Base-by-base conservation (phyloP, 169 alveolate genomes). In the Ophryocystis elektroscirrha region DNA sequence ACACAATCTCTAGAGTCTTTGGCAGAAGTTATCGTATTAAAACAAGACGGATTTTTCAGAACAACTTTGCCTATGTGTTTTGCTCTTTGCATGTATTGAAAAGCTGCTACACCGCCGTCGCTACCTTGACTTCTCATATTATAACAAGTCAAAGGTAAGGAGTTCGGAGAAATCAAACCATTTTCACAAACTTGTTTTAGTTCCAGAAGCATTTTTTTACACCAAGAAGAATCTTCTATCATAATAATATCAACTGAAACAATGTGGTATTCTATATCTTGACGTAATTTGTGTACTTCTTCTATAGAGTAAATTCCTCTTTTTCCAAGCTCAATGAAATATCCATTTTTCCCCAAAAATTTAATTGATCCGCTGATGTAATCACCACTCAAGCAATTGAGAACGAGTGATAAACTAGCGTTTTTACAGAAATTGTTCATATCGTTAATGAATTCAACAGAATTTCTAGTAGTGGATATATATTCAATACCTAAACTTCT, bases 11-110 rank as follows among this genome's bases (percentile, higher is more conserved):
- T 12, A 12, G 39, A 12, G 12, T 32, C 39, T 32, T 32, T n/a
- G 39, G 18, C 12, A 12, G n/a, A 12, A n/a, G n/a, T n/a, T n/a
- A n/a, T n/a, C n/a, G n/a, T n/a, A n/a, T n/a, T n/a, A n/a, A n/a
- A n/a, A 12, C 18, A 12, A 20, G 61, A 49, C 22, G 56, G 56
- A 32, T 47, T 42, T 18, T 57, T 32, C 12, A 60, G 29, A 24
- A 60, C 55, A 25, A 60, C 65, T 25, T 60, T 60, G 1, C 68
- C 68, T 19, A 60, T 52, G 16, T 60, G 68, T n/a, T 42, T 15
- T 12, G 68, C 68, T 20, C 59, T 56, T 27, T 59, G 68, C 41
- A 59, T 18, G 42, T 39, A 43, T 26, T 58, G 47, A 44, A 59
- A 59, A 20, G 59, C 68, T 22, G 46, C 61, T 19, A 30, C 4